Evolutionary conservation across 2,329 filamentous ascomycete species (phyloP).

Genomic region (Coniochaeta ligniaria): DNA sequence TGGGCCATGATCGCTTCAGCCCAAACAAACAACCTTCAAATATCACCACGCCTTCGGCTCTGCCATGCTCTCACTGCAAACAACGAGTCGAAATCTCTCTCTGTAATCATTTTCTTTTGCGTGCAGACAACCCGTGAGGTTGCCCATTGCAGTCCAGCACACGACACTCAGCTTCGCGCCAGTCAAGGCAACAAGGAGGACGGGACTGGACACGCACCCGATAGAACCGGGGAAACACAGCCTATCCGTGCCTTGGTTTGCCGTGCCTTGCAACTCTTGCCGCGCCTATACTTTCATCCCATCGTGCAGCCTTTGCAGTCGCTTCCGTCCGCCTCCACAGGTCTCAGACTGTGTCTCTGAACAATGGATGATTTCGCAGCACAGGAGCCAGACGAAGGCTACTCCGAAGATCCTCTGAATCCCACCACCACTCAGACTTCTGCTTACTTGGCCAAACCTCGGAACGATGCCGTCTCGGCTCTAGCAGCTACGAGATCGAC

Average conservation of each 20-base stretch:
- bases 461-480: conserved; percentile 13
- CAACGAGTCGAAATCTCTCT: background rate
- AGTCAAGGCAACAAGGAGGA: background rate
- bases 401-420: conserved; percentile 67
- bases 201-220: background rate
- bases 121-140: background rate
- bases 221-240: background rate
- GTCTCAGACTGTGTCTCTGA: background rate
- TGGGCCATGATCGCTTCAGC: background rate
- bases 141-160: background rate
- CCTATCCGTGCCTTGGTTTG: background rate
- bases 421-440: conserved; percentile 19
- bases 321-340: background rate
- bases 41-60: background rate
- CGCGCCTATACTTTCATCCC: background rate
- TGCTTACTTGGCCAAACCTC: conserved; percentile 18
- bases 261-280: background rate
- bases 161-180: background rate
- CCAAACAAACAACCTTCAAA: background rate
- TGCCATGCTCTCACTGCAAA: no score
- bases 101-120: background rate
- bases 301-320: background rate
- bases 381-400: conserved; percentile 72
- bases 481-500: conserved; percentile 28
- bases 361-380: conserved; percentile 15